phyloP scores from a whole-genome alignment of 805 yeast species.

The Ogataea dorogensis region DNA sequence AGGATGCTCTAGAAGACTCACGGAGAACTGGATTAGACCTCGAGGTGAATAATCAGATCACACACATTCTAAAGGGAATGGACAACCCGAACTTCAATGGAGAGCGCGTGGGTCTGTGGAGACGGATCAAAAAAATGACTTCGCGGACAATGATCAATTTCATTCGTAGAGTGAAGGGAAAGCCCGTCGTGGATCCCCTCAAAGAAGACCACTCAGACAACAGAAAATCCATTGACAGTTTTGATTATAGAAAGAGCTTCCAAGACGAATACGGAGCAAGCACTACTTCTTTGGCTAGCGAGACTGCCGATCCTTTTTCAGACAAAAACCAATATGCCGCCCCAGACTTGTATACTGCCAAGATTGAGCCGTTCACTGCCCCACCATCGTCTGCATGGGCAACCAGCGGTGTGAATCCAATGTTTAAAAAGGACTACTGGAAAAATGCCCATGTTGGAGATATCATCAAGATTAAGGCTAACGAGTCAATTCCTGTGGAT shows the following conservation, averaged over 20 bases:
- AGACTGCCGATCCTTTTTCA: slow-evolving; percentile 26
- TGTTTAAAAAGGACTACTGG: slow-evolving; percentile 54
- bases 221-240: slow-evolving; percentile 34
- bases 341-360: slow-evolving; percentile 10
- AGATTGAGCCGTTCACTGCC: slow-evolving; percentile 32
- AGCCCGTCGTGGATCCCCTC: slow-evolving; percentile 26
- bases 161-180: slow-evolving; percentile 25
- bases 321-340: slow-evolving; percentile 18
- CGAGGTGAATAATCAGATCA: slow-evolving; percentile 72
- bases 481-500: slow-evolving; percentile 81
- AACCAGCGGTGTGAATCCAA: slow-evolving; percentile 19
- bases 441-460: slow-evolving; percentile 77
- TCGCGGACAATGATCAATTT: slow-evolving; percentile 16
- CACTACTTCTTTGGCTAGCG: slow-evolving; percentile 15
- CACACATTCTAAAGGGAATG: slow-evolving; percentile 59
- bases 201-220: slow-evolving; percentile 22
- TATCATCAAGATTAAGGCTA: slow-evolving; percentile 59
- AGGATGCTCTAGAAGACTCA: slow-evolving; percentile 81
- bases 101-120: slow-evolving; percentile 66
- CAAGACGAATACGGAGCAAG: slow-evolving; percentile 22
- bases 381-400: slow-evolving; percentile 18
- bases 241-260: slow-evolving; percentile 32
- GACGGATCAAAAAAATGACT: slow-evolving; percentile 57
- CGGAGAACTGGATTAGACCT: slow-evolving; percentile 68
- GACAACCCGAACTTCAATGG: slow-evolving; percentile 60